Conservation (phyloP, 768 basidiomycete species). For the Rubroboletus pulcherrimus region DNA sequence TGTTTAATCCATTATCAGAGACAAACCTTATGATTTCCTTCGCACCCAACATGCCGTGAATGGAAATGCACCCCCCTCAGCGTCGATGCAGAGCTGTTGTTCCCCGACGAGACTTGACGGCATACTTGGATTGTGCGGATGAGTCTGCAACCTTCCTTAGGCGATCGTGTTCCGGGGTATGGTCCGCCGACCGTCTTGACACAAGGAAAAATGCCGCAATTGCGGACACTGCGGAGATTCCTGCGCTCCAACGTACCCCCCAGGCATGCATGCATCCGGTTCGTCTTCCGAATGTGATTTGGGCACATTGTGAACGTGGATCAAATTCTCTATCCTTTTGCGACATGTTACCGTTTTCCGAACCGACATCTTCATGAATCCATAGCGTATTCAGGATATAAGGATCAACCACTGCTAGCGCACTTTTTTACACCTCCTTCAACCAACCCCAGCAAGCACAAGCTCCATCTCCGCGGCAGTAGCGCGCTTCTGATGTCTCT, state of each 20-base stretch:
- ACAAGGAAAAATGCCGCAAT: not conserved
- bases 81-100: not conserved
- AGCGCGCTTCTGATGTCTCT: not conserved
- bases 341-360: not conserved
- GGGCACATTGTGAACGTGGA: not conserved
- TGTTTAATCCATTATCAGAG: not conserved
- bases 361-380: not conserved
- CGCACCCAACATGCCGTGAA: not conserved
- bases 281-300: not conserved
- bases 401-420: not conserved
- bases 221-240: not conserved
- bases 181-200: not conserved
- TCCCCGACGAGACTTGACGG: not conserved
- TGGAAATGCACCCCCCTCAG: not conserved
- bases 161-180: not conserved
- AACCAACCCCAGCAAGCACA: not conserved
- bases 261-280: not conserved
- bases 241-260: not conserved
- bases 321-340: not conserved
- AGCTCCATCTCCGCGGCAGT: not conserved
- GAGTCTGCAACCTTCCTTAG: not conserved
- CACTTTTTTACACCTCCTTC: not conserved
- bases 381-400: not conserved
- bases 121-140: constrained; percentile 13
- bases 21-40: not conserved